Conservation (phyloP, 441 rosid genomes). For the Rhodomyrtus psidioides region DNA sequence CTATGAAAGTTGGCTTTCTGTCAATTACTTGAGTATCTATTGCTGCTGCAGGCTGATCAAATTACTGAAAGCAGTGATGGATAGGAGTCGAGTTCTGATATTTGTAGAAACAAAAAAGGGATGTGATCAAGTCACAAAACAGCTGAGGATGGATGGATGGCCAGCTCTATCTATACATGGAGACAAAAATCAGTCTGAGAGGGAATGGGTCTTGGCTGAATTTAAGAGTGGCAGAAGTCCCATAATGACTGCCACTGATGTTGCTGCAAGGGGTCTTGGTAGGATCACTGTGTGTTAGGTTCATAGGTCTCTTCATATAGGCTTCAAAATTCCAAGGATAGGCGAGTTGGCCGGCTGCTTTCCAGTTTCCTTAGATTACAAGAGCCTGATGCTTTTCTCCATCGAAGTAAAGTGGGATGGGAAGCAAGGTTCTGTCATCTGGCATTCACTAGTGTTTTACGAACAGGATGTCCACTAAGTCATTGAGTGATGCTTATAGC, state of each 20-base stretch:
- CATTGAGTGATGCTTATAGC: neutral
- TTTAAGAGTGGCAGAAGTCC: conserved; percentile 95
- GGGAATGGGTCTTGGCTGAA: conserved; percentile 95
- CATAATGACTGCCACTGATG: conserved; percentile 98
- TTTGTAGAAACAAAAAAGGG: conserved; percentile 95
- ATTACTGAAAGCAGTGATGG: conserved; percentile 74
- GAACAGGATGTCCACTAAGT: neutral
- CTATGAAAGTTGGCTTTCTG: neutral
- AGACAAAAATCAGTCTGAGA: conserved; percentile 89
- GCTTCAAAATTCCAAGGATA: conserved; percentile 37
- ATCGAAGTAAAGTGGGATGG: neutral
- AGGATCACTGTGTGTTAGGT: conserved; percentile 71
- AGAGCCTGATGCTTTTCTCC: neutral
- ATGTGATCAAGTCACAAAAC: conserved; percentile 91
- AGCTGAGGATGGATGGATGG: conserved; percentile 99
- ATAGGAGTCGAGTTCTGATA: conserved; percentile 80
- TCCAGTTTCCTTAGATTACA: conserved; percentile 48
- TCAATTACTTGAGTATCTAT: neutral
- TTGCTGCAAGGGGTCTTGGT: conserved; percentile 99
- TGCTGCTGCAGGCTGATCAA: conserved; percentile 53
- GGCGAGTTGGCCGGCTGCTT: conserved; percentile 90
- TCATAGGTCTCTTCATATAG: conserved; percentile 32
- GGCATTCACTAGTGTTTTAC: neutral
- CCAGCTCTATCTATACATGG: conserved; percentile 98
- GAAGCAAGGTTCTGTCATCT: neutral